Percentiles rank a stretch among this genome's conserved stretches.
Conservation (phyloP, 495 filamentous ascomycete genomes). For the Penicillium pulvis region DNA sequence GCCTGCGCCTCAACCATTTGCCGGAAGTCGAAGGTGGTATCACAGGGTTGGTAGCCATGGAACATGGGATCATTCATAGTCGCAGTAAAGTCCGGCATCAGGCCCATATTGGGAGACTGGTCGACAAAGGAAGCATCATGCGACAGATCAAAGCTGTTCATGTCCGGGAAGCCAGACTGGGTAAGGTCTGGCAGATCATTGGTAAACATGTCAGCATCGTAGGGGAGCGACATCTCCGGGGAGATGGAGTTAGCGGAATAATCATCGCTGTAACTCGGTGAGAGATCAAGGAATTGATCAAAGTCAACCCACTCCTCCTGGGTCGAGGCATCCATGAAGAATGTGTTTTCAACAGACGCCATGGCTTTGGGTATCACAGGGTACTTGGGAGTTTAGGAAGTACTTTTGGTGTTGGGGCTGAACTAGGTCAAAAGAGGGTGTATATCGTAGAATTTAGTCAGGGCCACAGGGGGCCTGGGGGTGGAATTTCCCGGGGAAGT, state of each 20-base stretch:
- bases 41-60: conserved; percentile 26
- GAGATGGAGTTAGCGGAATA: conserved; percentile 38
- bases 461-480: conserved; percentile 10
- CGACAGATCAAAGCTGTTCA: conserved; percentile 28
- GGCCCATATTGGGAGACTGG: conserved; percentile 25
- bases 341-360: conserved; percentile 30
- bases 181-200: conserved; percentile 24
- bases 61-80: conserved; percentile 31
- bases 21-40: conserved; percentile 31
- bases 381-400: not conserved
- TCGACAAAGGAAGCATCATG: conserved; percentile 24
- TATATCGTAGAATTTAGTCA: conserved; percentile 2
- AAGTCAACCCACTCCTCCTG: conserved; percentile 41
- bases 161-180: conserved; percentile 32
- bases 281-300: conserved; percentile 43
- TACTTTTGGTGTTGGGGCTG: not conserved
- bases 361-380: conserved; percentile 16
- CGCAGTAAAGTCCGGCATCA: conserved; percentile 27
- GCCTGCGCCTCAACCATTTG: conserved; percentile 46
- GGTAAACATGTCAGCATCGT: conserved; percentile 27
- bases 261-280: conserved; percentile 33
- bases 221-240: conserved; percentile 36
- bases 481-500: conserved; percentile 2
- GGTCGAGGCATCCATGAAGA: conserved; percentile 19
- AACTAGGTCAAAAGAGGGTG: conserved; percentile 7